phyloP scores from a whole-genome alignment of 2,329 filamentous ascomycete genomes.

The Aspergillus sp. region DNA sequence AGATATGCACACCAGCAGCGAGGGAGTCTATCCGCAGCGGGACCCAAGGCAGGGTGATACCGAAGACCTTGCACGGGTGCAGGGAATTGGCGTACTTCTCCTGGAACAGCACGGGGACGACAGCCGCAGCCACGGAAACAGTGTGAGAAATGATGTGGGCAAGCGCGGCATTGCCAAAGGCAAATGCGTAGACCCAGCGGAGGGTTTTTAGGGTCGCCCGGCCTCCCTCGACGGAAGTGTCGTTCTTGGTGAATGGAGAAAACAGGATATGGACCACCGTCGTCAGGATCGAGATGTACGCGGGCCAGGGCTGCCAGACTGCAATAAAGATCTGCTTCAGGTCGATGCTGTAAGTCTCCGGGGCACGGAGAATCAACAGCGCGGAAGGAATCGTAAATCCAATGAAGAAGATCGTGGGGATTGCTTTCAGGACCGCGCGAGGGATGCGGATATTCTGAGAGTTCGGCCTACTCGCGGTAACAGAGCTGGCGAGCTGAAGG shows the following conservation, averaged over 20 bases:
- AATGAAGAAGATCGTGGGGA: slow-evolving; percentile 35
- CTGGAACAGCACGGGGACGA: slow-evolving; percentile 27
- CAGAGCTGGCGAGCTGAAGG: slow-evolving; percentile 36
- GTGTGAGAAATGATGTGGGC: slow-evolving; percentile 34
- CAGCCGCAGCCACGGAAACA: slow-evolving; percentile 32
- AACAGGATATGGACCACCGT: slow-evolving; percentile 19
- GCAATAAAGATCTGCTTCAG: slow-evolving; percentile 41
- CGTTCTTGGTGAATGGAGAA: slow-evolving; percentile 15
- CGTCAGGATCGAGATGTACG: slow-evolving; percentile 37
- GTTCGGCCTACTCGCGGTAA: slow-evolving; percentile 27
- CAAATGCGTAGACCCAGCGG: slow-evolving; percentile 34
- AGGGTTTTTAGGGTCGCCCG: slow-evolving; percentile 22
- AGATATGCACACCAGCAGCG: slow-evolving; percentile 34
- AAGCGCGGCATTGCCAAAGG: slow-evolving; percentile 30
- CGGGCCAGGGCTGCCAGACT: slow-evolving; percentile 44
- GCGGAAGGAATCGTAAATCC: slow-evolving; percentile 38
- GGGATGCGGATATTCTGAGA: slow-evolving; percentile 25
- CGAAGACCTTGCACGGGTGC: slow-evolving; percentile 32
- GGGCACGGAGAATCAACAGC: slow-evolving; percentile 36
- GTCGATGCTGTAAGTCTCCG: slow-evolving; percentile 27
- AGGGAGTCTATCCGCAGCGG: slow-evolving; percentile 22
- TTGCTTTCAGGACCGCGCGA: slow-evolving; percentile 21
- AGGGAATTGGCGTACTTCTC: slow-evolving; percentile 23
- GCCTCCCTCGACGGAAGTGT: slow-evolving; percentile 11
- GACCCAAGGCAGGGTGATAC: slow-evolving; percentile 25